Base-by-base conservation (phyloP, 306 rosid species). In the Inga laurina region DNA sequence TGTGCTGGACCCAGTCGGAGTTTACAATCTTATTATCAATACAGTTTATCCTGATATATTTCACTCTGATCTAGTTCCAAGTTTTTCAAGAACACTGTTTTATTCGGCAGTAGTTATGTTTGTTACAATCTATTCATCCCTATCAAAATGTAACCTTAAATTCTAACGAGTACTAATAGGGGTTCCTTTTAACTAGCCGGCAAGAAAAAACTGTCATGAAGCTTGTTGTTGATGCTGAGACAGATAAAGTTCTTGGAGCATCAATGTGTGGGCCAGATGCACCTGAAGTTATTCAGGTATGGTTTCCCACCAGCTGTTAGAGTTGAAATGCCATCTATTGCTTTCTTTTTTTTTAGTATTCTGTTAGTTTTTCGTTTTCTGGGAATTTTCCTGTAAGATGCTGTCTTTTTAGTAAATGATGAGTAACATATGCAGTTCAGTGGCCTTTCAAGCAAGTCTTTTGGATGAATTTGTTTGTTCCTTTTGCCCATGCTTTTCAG, bases 231-330 rank as follows among this genome's bases (percentile, higher is more conserved):
- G 98, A 96, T 80, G 97, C 93, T 21, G 86, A 87, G 91, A 94
- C 95, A 7, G 97, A 96, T 80, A 91, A 83, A 84, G 97, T 96
- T 82, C 83, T 96, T 69, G 99, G 98, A 34, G 98, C 97, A 56
- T 94, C 95, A 74, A 96, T 96, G 98, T 90, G 92, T 67, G 99
- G 99, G 18, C 98, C 98, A 15, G 99, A 96, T 89, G 86, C 99
- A 0, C 92, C 99, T 85, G 99, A 96, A 90, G 90, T 96, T 84
- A 76, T 96, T 57, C 99, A 96, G 99, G 99, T 93, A 89, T 78
- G 80, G 45, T 61, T 84, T 43, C 74, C 44, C 73, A 46, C 57
- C 34, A 54, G 59, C 43, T 79, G 61, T 69, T 35, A 46, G 45
- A 77, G 49, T 66, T 70, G 79, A 44, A 77, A 80, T 67, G 67